Conservation (phyloP, 495 filamentous ascomycete species). For the Lasiosphaeria miniovina region DNA sequence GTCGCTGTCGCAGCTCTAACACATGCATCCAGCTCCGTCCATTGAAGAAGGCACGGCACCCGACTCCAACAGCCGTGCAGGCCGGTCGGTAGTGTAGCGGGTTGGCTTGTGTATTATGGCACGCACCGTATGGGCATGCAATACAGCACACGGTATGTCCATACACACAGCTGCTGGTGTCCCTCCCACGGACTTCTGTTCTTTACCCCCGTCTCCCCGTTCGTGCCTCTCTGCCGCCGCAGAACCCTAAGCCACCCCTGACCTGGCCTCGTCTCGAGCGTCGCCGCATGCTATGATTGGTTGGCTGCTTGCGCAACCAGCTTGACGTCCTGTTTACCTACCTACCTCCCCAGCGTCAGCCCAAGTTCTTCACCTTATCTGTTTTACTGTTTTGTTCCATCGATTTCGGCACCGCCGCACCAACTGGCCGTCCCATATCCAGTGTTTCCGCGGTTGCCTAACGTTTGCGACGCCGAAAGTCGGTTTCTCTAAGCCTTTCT, state of each 20-base stretch:
- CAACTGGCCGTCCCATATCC: background rate
- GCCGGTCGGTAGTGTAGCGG: no score
- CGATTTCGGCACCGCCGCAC: constrained; percentile 9
- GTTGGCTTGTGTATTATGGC: no score
- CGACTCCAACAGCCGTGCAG: no score
- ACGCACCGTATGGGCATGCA: background rate
- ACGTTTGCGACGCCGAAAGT: constrained; percentile 3
- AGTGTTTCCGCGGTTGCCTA: constrained; percentile 11
- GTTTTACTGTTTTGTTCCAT: background rate
- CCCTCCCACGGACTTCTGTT: constrained; percentile 2
- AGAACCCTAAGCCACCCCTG: constrained; percentile 19
- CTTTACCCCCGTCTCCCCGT: background rate
- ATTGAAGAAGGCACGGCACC: no score
- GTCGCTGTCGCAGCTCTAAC: no score
- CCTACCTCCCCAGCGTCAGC: constrained; percentile 27
- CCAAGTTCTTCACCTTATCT: constrained; percentile 17
- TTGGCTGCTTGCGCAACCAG: constrained; percentile 30
- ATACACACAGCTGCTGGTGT: background rate
- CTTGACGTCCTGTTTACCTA: constrained; percentile 34
- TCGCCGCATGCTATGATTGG: constrained; percentile 28
- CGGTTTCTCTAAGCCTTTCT: background rate
- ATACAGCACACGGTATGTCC: background rate
- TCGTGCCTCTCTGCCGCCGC: constrained; percentile 8
- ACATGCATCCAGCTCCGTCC: no score
- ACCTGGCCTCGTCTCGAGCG: constrained; percentile 20